These are phyloP conservation scores for Hypholoma fasciculare DNA, from an alignment of 768 basidiomycete genomes.

Conservation along the genomic window DNA sequence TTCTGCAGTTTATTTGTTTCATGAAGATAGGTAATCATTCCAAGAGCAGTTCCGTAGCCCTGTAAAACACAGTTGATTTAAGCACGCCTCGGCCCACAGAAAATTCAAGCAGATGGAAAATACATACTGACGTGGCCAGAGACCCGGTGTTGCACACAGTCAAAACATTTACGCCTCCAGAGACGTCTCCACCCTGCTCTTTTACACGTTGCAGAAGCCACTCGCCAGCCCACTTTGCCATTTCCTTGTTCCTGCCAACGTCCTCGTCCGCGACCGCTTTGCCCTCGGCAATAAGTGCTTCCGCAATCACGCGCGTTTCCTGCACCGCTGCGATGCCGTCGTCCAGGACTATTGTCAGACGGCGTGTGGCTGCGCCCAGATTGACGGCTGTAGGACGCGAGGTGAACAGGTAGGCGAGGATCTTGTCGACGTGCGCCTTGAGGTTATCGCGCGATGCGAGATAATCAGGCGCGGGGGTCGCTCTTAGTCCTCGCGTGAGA, in stretches of 20 bases:
- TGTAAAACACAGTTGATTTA: conserved; percentile 26
- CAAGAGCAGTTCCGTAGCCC: conserved; percentile 96
- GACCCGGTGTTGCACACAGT: conserved; percentile 99
- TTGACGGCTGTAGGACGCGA: conserved; percentile 98
- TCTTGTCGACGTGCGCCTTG: conserved; percentile 50
- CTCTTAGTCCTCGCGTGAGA: conserved; percentile 53
- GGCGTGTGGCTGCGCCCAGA: conserved; percentile 80
- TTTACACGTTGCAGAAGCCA: conserved; percentile 68
- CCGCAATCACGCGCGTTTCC: conserved; percentile 47
- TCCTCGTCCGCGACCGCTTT: conserved; percentile 83
- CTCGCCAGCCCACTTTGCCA: conserved; percentile 83
- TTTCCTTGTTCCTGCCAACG: conserved; percentile 79
- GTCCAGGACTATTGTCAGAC: conserved; percentile 58
- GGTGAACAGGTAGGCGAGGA: conserved; percentile 74
- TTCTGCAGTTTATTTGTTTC: conserved; percentile 74
- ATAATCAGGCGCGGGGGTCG: conserved; percentile 50
- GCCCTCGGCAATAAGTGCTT: conserved; percentile 70
- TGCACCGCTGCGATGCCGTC: conserved; percentile 40
- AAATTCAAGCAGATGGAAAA: not conserved
- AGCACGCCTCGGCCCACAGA: not conserved
- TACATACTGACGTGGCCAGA: conserved; percentile 84
- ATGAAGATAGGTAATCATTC: conserved; percentile 88
- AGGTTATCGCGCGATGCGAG: conserved; percentile 55
- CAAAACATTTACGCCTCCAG: conserved; percentile 69
- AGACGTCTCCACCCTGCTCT: conserved; percentile 28